A percentile compares a stretch with the other conserved stretches of the same genome.
These are phyloP conservation scores for Mycena latifolia DNA, from an alignment of 768 basidiomycete genomes.

Conservation along the genomic window DNA sequence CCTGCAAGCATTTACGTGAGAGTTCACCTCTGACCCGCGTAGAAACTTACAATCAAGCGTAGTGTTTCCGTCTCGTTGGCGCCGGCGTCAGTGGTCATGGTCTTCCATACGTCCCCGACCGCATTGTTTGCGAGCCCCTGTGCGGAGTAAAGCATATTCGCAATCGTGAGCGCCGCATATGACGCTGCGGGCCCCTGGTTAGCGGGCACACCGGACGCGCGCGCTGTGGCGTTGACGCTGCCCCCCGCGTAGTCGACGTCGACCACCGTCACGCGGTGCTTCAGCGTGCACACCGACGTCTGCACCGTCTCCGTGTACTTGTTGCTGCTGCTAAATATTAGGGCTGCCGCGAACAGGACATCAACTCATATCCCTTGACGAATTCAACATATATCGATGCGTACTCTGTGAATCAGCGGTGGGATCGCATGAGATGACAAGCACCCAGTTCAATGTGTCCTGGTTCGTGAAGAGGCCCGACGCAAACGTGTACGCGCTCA, in stretches of 20 bases:
- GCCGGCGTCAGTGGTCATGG: neutral
- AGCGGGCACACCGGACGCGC: neutral
- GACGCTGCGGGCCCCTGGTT: neutral
- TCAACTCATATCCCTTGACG: no score
- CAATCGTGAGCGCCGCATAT: neutral
- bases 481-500: no score
- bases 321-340: no score
- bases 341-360: no score
- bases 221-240: neutral
- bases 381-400: no score
- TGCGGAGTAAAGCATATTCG: neutral
- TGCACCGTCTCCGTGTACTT: no score
- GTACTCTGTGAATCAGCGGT: no score
- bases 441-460: no score
- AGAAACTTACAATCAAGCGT: neutral
- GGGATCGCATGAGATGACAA: no score
- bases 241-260: neutral
- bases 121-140: neutral
- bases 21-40: no score
- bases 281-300: neutral
- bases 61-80: neutral
- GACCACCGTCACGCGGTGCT: neutral
- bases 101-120: neutral
- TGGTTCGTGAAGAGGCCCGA: no score
- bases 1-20: neutral